phyloP scores from a whole-genome alignment of 192 early-diverging fungal species.

The Backusella psychrophila region DNA sequence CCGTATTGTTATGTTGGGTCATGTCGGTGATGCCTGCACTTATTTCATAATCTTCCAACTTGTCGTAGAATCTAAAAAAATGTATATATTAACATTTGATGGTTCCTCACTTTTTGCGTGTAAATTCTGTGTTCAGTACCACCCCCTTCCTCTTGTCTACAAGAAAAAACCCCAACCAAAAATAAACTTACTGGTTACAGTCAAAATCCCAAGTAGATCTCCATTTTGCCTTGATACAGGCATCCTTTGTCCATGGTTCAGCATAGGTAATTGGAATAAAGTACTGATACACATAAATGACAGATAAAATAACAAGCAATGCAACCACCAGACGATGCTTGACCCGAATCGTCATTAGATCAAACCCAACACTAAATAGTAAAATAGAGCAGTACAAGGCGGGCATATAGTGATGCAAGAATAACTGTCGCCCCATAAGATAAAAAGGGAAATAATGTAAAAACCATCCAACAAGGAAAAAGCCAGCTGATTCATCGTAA shows the following conservation, averaged over 20 bases:
- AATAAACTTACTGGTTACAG: conserved; percentile 30
- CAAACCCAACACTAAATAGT: conserved; percentile 70
- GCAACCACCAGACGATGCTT: conserved; percentile 49
- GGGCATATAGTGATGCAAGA: conserved; percentile 96
- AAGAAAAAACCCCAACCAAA: neutral
- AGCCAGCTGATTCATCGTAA: conserved; percentile 65
- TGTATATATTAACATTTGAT: too few species aligned
- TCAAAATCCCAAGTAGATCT: conserved; percentile 65
- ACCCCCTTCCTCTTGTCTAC: neutral
- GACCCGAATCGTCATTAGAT: conserved; percentile 70
- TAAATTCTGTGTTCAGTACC: neutral
- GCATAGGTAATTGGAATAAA: conserved; percentile 88
- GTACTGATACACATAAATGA: conserved; percentile 64
- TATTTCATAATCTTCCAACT: neutral
- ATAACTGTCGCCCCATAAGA: conserved; percentile 90
- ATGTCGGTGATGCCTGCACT: neutral
- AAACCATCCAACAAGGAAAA: conserved; percentile 81
- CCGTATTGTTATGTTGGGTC: neutral
- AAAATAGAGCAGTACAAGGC: conserved; percentile 91
- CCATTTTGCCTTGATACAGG: conserved; percentile 81
- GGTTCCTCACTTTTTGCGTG: neutral
- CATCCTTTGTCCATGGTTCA: conserved; percentile 66
- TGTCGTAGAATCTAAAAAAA: neutral
- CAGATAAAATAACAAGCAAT: conserved; percentile 48
- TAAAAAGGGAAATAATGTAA: conserved; percentile 93